Evolutionary conservation across 2,329 filamentous ascomycete genomes (phyloP), one percentile per base, ranked within the genome.

Genomic region (Hypoxylon sp.): DNA sequence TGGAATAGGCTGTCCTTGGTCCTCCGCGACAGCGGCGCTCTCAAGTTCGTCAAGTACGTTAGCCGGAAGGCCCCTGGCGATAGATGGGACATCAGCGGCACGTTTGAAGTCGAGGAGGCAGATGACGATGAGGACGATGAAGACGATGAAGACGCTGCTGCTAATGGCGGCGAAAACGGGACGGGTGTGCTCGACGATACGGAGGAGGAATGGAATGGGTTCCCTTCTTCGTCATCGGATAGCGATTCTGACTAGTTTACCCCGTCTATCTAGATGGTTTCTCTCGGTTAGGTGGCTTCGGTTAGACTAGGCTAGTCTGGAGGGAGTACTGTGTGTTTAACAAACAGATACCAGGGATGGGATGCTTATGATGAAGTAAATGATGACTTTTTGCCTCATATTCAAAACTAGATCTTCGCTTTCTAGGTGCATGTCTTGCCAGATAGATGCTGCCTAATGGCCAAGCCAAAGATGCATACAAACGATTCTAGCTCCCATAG

Each of bases 11-110:
- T 99, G 83, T 94, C 91, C 71, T 89, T 99, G 72, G 96, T 98
- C 33, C 83, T 98, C 73, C 88, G 96, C 64, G 96, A 99, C 78
- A 90, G 89, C 73, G 95, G 93, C 13, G 91, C 92, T 13, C 85
- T 99, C 77, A 91, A 93, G 79, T 99, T 99, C 78, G 94, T 98
- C 76, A 99, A 98, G 84, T 99, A 98, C 79, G 92, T 99, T 22
- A 97, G 92, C 80, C 86, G 86, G 66, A 88, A 86, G 56, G 96
- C 96, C 6, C 89, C 89, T 77, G 96, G 96, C 0, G 96, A 98
- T 81, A 87, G 96, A 48, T 98, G 95, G 94, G 96, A 99, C 82
- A 85, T 98, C 55, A 91, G 89, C 51, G 96, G 90, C 0, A 89
- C 90, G 35, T 93, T 92, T 79, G 93, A 91, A 25, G 91, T 97